phyloP scores from a whole-genome alignment of 2,329 filamentous ascomycete species.

The Neonectria neomacrospora region DNA sequence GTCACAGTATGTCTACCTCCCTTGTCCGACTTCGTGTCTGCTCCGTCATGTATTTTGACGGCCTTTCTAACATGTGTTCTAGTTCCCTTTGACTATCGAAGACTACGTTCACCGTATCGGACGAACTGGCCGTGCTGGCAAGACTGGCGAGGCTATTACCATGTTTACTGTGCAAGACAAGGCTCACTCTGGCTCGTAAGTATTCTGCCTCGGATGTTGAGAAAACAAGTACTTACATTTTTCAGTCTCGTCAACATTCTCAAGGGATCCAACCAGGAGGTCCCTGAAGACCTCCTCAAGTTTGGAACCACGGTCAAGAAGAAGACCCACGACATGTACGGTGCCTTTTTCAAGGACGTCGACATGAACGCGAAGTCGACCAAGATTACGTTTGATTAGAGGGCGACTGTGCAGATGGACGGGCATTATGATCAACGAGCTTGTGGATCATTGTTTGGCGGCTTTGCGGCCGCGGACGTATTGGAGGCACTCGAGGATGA shows the following conservation, averaged over 20 bases:
- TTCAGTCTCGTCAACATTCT: constrained; percentile 90
- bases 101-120: constrained; percentile 99
- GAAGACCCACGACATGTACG: constrained; percentile 95
- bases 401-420: constrained; percentile 14
- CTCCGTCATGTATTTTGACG: no score
- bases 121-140: constrained; percentile 91
- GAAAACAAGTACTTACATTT: constrained; percentile 29
- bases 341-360: constrained; percentile 93
- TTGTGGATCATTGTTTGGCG: constrained; percentile 44
- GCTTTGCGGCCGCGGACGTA: constrained; percentile 52
- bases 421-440: neutral
- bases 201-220: constrained; percentile 42
- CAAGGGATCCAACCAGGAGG: constrained; percentile 88
- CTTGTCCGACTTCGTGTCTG: neutral
- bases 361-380: constrained; percentile 85
- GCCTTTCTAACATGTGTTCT: constrained; percentile 16
- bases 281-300: constrained; percentile 91
- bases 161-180: constrained; percentile 97
- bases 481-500: constrained; percentile 62
- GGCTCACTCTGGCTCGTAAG: constrained; percentile 85
- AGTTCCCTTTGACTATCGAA: constrained; percentile 93
- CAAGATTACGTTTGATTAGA: constrained; percentile 88
- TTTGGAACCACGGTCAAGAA: constrained; percentile 99
- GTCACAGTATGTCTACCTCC: constrained; percentile 69
- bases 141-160: constrained; percentile 88